Base-by-base conservation (phyloP, 495 filamentous ascomycete genomes). In the Haplographium delicatum region DNA sequence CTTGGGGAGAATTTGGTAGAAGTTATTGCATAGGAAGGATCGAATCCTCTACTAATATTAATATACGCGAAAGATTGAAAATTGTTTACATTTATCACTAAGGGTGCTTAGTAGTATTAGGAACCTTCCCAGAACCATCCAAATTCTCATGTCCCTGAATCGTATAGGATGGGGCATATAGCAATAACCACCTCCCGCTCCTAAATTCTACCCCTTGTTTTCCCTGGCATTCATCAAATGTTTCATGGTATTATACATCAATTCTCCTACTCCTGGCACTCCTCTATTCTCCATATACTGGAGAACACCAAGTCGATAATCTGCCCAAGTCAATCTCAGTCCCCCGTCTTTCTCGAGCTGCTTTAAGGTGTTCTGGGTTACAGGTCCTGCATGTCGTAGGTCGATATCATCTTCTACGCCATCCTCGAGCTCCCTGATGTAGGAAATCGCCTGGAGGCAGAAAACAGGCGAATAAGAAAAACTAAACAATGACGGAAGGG, bases 191-290 rank as follows among this genome's bases (percentile, higher is more conserved):
- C n/a, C n/a, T n/a, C n/a, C n/a, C 23, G 11, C 5, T n/a, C 33
- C 10, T 31, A 34, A 25, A 10, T 46, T 11, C 27, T 31, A 25
- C 44, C 18, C 25, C 25, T 44, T 46, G n/a, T 50, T 40, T 16
- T 54, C 51, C 48, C 65, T 66, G n/a, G 62, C 61, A 39, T 47
- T 67, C 69, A 72, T 78, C 23, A 88, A 68, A 26, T 80, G 78
- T 64, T 86, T 90, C 81, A 95, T 89, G 9, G 89, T 91, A 59
- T 81, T 87, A 53, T 84, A 84, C 80, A 95, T 86, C 62, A 95
- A 64, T 51, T 84, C 75, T 11, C 73, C 72, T 42, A 91, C 74
- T 4, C 90, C 90, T 22, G 60, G 62, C 42, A 83, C 78, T 0
- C 84, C 86, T 34, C 74, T 73, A 7, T 62, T 66, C 50, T 88